Base-by-base conservation (phyloP, 495 filamentous ascomycete genomes). In the Tuber magnatum region DNA sequence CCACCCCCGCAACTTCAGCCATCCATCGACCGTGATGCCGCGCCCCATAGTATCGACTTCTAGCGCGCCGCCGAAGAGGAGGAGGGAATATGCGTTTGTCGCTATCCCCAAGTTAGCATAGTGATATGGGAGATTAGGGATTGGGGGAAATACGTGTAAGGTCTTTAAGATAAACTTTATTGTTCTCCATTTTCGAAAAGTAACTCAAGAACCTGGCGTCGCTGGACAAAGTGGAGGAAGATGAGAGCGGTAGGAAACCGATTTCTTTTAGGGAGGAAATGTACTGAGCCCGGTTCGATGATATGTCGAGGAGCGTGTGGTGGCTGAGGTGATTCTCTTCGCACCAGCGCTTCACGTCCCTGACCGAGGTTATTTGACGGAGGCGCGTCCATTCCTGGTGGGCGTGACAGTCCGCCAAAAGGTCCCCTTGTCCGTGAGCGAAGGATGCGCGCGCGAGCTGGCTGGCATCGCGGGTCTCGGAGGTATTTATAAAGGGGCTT, bases 1-100 rank as follows among this genome's bases (percentile, higher is more conserved):
- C 95, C 96, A 98, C 3, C 95, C 95, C 10, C 94, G 88, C 38
- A 98, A 85, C 43, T 92, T 87, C 48, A 98, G 83, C 96, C 96
- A 97, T 61, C 93, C 94, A 84, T 98, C 96, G 8, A 99, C 93
- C 22, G 97, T 85, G 3, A 99, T 85, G 6, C 96, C 95, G 12
- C 94, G 87, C 3, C 94, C 95, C 68, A 92, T 87, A 0, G 93
- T 97, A 83, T 99, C 95, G 3, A 99, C 88, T 69, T 87, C 86
- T 68, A 97, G 93, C 18, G 89, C 86, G 12, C 94, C 94, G 14
- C 91, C 91, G 84, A 99, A 97, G n/a, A 99, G 88, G 40, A 99
- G 88, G 8, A 97, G 87, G 7, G 92, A 91, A 82, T 94, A 98
- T 2, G 92, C 89, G 81, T 97, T 97, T 85, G 97, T 95, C 22